These are phyloP conservation scores for Tetramitus jugosus DNA, from an alignment of 208 protist genomes.

Conservation along the genomic window DNA sequence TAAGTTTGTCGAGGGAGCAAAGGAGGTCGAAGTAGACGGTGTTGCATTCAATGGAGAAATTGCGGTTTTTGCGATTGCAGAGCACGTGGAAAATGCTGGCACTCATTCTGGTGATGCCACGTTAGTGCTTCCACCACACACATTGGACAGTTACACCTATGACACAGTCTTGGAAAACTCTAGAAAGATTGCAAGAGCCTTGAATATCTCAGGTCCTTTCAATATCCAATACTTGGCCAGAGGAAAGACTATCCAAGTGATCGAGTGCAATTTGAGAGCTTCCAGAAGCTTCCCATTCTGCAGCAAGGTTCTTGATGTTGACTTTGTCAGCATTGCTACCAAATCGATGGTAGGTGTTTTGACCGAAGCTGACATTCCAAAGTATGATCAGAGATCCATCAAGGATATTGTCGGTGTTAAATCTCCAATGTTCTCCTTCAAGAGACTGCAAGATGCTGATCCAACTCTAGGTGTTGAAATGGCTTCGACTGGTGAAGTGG, in stretches of 20 bases:
- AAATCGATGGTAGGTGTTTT: neutral
- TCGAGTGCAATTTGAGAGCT: slow-evolving; percentile 94
- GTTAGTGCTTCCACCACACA: slow-evolving; percentile 81
- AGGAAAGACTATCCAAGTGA: slow-evolving; percentile 48
- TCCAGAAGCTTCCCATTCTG: slow-evolving; percentile 95
- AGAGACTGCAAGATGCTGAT: slow-evolving; percentile 88
- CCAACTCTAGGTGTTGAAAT: slow-evolving; percentile 97
- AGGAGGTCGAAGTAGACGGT: slow-evolving; percentile 97
- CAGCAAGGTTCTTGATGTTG: slow-evolving; percentile 87
- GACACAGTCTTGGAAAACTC: slow-evolving; percentile 40
- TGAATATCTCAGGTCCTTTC: slow-evolving; percentile 85
- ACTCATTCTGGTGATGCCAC: slow-evolving; percentile 93
- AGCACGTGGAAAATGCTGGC: slow-evolving; percentile 97
- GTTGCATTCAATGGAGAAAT: slow-evolving; percentile 89
- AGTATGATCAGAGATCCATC: slow-evolving; percentile 20
- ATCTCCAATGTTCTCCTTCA: slow-evolving; percentile 96
- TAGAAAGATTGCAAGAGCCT: slow-evolving; percentile 54
- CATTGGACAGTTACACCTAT: slow-evolving; percentile 69
- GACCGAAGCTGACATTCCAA: neutral
- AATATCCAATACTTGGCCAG: slow-evolving; percentile 93
- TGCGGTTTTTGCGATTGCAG: slow-evolving; percentile 89
- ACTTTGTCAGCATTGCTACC: slow-evolving; percentile 78
- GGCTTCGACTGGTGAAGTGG: slow-evolving; percentile 92
- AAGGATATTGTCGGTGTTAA: slow-evolving; percentile 83
- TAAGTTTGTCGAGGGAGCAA: slow-evolving; percentile 91